Evolutionary conservation across 2,329 filamentous ascomycete species (phyloP), one percentile per base, ranked within the genome.

Genomic region (Fonsecaea pedrosoi): DNA sequence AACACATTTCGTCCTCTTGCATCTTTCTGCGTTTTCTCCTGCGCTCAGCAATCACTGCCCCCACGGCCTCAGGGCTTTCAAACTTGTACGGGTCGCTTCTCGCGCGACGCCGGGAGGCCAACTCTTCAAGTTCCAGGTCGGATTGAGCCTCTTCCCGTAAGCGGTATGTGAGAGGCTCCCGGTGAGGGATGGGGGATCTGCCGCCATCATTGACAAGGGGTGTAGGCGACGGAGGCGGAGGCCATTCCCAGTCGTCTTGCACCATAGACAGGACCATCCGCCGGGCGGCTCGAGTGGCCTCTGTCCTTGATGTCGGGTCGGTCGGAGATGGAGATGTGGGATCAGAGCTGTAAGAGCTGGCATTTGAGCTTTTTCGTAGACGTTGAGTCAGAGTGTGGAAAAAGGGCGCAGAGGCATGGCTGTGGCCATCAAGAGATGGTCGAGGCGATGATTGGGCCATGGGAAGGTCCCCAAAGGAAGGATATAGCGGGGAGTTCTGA

Each of bases 1-100:
- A 96, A 35, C 82, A 77, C 80, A 88, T 85, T 80, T 92, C 90
- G 64, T 88, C 86, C 68, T 86, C 84, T 58, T 87, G 75, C 57
- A 82, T 85, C 72, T 83, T 85, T 62, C 88, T 83, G 50, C 86
- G 82, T 69, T 83, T 85, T 40, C 86, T 82, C 67, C 83, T 85
- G 64, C 84, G 84, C 54, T 84, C 83, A 4, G 82, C 75, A 3
- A 81, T 76, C 1, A 79, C 78, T 8, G 75, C 72, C 6, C 75
- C 77, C 18, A 81, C 75, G 3, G 75, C 75, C 66, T 82, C 79
- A 1, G 80, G 79, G 53, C 66, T 78, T 45, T 81, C 78, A 68
- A 80, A 79, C 30, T 75, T 73, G 65, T 80, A 78, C 3, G 76
- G 75, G 62, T 78, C 74, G 25, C 58, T 42, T 42, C 63, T 67